These are phyloP conservation scores for Antitrichia curtipendula DNA, from an alignment of 225 moss, liverwort and hornwort genomes.

Conservation along the genomic window DNA sequence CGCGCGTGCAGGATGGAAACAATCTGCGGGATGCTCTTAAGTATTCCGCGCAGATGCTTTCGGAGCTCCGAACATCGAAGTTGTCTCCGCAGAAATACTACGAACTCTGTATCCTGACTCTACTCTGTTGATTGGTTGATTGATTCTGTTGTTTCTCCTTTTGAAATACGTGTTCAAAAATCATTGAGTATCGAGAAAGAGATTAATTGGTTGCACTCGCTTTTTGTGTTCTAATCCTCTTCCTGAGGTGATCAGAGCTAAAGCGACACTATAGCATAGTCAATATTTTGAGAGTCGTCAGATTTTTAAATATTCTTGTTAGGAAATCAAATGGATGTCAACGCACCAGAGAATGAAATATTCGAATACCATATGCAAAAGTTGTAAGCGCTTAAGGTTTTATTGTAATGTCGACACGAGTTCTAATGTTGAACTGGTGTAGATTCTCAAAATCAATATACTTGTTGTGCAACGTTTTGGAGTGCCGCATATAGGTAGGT, in stretches of 20 bases:
- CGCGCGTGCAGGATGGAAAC: slow-evolving; percentile 64
- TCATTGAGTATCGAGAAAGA: neutral
- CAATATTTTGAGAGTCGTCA: too few relatives aligned
- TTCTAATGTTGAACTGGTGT: neutral
- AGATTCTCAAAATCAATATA: neutral
- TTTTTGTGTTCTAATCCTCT: neutral
- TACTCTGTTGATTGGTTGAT: neutral
- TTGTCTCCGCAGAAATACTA: slow-evolving; percentile 98
- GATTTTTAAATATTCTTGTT: neutral
- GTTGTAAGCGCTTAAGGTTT: neutral
- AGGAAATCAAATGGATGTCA: neutral
- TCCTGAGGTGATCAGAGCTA: neutral
- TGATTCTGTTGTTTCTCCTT: neutral
- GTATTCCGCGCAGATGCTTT: slow-evolving; percentile 91
- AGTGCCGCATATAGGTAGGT: neutral
- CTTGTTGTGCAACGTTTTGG: neutral
- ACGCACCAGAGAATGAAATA: neutral
- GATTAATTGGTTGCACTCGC: neutral
- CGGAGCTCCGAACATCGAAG: slow-evolving; percentile 96
- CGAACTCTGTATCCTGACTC: slow-evolving; percentile 85
- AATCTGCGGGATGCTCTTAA: slow-evolving; percentile 94
- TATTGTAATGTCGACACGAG: neutral
- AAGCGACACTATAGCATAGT: neutral
- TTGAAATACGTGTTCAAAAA: neutral
- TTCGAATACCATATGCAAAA: neutral